Conservation (phyloP, 352 stramenopile genomes). For the Phytophthora vignae region DNA sequence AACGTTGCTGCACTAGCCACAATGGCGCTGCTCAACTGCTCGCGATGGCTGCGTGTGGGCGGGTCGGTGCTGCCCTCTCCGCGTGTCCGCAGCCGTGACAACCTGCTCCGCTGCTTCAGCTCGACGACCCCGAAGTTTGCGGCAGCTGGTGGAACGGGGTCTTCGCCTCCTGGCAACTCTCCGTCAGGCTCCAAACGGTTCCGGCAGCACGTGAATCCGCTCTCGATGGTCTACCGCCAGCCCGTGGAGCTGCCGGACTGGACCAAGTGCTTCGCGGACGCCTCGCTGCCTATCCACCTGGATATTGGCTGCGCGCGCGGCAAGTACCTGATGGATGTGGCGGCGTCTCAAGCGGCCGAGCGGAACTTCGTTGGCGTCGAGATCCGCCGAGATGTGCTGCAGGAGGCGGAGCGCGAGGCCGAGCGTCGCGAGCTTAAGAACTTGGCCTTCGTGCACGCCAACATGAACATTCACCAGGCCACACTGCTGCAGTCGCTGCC, state of each 20-base stretch:
- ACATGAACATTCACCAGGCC: constrained; percentile 86
- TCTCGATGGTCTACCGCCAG: constrained; percentile 68
- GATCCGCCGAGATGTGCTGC: constrained; percentile 82
- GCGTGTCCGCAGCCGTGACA: not conserved
- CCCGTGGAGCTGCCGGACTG: constrained; percentile 75
- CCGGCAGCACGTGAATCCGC: constrained; percentile 88
- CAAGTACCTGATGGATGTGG: constrained; percentile 82
- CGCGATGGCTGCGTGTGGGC: not conserved
- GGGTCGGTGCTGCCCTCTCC: not conserved
- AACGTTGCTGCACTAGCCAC: not conserved
- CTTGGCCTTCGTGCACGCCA: constrained; percentile 80
- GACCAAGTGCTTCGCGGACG: constrained; percentile 50
- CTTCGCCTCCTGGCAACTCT: constrained; percentile 6
- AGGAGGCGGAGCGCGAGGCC: constrained; percentile 62
- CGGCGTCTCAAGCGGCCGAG: constrained; percentile 35
- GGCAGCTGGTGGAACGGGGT: not conserved
- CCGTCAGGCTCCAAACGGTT: constrained; percentile 58
- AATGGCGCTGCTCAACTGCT: constrained; percentile 4
- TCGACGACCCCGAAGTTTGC: constrained; percentile 9
- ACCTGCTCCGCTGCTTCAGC: constrained; percentile 18
- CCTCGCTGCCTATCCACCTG: constrained; percentile 74
- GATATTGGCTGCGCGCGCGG: constrained; percentile 85
- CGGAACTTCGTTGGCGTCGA: constrained; percentile 87
- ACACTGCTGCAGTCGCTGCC: constrained; percentile 70
- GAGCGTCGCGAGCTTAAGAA: constrained; percentile 59